phyloP scores from a whole-genome alignment of 129 eudicot genomes.

The Cynara cardunculus region DNA sequence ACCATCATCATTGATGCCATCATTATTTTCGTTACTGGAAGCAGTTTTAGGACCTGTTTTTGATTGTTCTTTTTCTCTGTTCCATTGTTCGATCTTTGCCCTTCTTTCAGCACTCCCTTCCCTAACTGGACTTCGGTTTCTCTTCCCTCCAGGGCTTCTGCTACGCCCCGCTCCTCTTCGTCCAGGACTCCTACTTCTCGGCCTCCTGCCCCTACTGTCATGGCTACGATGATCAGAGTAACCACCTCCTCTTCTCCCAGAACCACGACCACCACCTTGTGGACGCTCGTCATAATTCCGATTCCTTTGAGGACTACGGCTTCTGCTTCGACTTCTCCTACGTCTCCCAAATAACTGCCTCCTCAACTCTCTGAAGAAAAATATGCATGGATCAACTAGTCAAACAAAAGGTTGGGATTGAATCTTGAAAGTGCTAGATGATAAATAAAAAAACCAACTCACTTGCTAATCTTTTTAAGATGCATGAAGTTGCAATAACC shows the following conservation, averaged over 20 bases:
- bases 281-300: slow-evolving; percentile 74
- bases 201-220: slow-evolving; percentile 60
- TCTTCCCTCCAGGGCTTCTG: slow-evolving; percentile 83
- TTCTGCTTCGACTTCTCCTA: slow-evolving; percentile 88
- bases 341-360: slow-evolving; percentile 83
- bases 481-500: slow-evolving; percentile 99
- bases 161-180: slow-evolving; percentile 78
- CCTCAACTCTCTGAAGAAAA: slow-evolving; percentile 61
- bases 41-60: slow-evolving; percentile 39
- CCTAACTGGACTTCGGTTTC: slow-evolving; percentile 76
- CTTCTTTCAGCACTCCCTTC: slow-evolving; percentile 95
- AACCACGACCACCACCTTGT: slow-evolving; percentile 62
- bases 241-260: slow-evolving; percentile 58
- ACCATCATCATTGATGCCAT: slow-evolving; percentile 17
- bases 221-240: slow-evolving; percentile 54
- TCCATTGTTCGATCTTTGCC: slow-evolving; percentile 97
- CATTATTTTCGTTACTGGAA: slow-evolving; percentile 17
- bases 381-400: neutral
- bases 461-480: slow-evolving; percentile 93
- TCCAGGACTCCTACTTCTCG: slow-evolving; percentile 91
- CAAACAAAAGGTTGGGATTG: neutral
- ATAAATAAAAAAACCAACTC: neutral
- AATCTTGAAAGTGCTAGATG: neutral
- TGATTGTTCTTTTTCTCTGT: slow-evolving; percentile 82
- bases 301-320: slow-evolving; percentile 66